A percentile compares a stretch with the other conserved stretches of the same genome.
Evolutionary conservation across 2,329 filamentous ascomycete species (phyloP).

Genomic region (Trichoderma polysporum): DNA sequence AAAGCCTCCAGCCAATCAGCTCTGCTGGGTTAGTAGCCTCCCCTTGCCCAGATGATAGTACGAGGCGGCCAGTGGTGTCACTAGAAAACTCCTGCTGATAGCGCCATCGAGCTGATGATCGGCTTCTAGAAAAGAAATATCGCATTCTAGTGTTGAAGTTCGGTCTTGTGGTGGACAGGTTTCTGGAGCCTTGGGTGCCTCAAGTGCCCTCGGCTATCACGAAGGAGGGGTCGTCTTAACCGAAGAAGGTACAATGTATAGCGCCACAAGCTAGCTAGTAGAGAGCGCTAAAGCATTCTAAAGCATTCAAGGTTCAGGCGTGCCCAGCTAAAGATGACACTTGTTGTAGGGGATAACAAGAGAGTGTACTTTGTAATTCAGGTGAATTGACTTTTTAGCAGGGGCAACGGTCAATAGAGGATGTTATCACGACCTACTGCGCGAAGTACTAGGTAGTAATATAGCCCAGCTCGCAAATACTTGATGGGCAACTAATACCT

Average conservation of each 20-base stretch:
- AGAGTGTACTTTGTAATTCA: background rate
- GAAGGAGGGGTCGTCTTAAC: background rate
- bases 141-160: slow-evolving; percentile 18
- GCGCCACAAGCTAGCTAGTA: background rate
- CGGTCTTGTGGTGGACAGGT: background rate
- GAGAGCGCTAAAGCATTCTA: background rate
- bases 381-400: background rate
- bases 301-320: slow-evolving; percentile 1
- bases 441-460: too few relatives aligned
- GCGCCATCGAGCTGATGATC: background rate
- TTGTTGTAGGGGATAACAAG: background rate
- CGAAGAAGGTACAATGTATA: slow-evolving; percentile 5
- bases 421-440: background rate
- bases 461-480: background rate
- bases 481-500: background rate
- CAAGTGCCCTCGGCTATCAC: background rate
- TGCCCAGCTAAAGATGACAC: background rate
- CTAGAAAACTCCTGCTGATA: background rate
- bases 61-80: background rate
- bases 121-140: slow-evolving; percentile 19
- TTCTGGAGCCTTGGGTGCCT: background rate
- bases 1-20: background rate
- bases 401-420: background rate
- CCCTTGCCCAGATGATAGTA: background rate
- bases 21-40: background rate